Evolutionary conservation across 2,329 filamentous ascomycete genomes (phyloP).

Genomic region (Fusarium sp.): DNA sequence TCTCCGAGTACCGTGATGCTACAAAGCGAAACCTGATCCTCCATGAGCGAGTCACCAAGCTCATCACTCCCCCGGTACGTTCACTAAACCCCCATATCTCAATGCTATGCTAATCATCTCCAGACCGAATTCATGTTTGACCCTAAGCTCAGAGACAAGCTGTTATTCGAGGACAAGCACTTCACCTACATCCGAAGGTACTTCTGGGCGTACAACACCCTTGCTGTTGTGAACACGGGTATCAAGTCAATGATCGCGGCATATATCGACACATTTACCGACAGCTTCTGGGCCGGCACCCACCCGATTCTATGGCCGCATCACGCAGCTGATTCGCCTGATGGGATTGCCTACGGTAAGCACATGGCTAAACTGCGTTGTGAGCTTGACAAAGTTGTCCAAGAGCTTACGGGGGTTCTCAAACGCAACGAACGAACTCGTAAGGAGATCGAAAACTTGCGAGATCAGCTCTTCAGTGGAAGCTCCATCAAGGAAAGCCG

Average conservation of each 20-base stretch:
- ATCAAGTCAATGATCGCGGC: constrained; percentile 66
- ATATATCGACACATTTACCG: constrained; percentile 65
- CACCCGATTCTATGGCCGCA: constrained; percentile 65
- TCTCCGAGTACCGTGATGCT: constrained; percentile 68
- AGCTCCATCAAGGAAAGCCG: constrained; percentile 69
- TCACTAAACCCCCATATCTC: neutral
- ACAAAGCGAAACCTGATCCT: constrained; percentile 65
- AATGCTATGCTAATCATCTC: constrained; percentile 8
- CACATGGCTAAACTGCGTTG: constrained; percentile 55
- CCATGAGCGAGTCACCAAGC: constrained; percentile 63
- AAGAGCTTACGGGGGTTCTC: constrained; percentile 56
- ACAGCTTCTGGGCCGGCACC: constrained; percentile 65
- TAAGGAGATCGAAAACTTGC: constrained; percentile 62
- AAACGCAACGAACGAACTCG: constrained; percentile 61
- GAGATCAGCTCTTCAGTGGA: constrained; percentile 69
- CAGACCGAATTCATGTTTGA: constrained; percentile 66
- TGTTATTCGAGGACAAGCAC: constrained; percentile 67
- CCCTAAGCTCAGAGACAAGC: constrained; percentile 60
- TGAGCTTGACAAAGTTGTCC: constrained; percentile 61
- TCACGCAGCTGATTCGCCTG: constrained; percentile 53
- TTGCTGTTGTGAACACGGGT: constrained; percentile 66
- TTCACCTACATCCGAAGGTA: constrained; percentile 69
- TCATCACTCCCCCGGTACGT: constrained; percentile 57
- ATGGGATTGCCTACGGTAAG: constrained; percentile 57
- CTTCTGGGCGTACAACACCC: constrained; percentile 69